phyloP scores from a whole-genome alignment of 202 grass and related monocot species.

The Panicum hallii region DNA sequence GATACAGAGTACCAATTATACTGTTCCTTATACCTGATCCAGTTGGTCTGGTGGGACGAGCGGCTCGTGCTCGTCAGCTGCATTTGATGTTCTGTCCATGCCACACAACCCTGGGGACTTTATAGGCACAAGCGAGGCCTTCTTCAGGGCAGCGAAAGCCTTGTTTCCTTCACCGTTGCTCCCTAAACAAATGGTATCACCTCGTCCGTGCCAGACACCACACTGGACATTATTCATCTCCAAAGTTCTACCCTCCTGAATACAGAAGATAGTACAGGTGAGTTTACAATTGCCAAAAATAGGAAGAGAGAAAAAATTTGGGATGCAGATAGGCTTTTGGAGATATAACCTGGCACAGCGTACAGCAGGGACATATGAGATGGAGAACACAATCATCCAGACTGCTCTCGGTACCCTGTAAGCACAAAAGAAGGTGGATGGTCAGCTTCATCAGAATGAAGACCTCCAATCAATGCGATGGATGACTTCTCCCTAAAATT shows the following conservation, averaged over 20 bases:
- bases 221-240: constrained; percentile 99
- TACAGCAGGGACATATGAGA: constrained; percentile 94
- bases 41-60: constrained; percentile 50
- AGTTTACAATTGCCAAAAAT: constrained; percentile 28
- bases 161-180: constrained; percentile 68
- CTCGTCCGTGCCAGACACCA: constrained; percentile 91
- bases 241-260: constrained; percentile 87
- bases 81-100: constrained; percentile 72
- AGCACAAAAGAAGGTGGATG: constrained; percentile 12
- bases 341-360: constrained; percentile 80
- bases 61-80: constrained; percentile 52
- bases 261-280: constrained; percentile 35
- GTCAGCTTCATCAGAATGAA: constrained; percentile 38
- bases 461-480: constrained; percentile 4
- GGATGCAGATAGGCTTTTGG: not conserved
- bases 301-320: not conserved
- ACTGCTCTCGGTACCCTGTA: constrained; percentile 79
- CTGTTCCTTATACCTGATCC: constrained; percentile 44
- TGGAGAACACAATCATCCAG: constrained; percentile 92
- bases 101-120: constrained; percentile 74
- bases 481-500: not conserved
- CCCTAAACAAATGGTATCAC: constrained; percentile 90
- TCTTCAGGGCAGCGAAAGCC: constrained; percentile 58
- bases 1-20: not conserved
- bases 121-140: constrained; percentile 62